phyloP scores from a whole-genome alignment of 495 filamentous ascomycete species.

The Penicillium nucicola region DNA sequence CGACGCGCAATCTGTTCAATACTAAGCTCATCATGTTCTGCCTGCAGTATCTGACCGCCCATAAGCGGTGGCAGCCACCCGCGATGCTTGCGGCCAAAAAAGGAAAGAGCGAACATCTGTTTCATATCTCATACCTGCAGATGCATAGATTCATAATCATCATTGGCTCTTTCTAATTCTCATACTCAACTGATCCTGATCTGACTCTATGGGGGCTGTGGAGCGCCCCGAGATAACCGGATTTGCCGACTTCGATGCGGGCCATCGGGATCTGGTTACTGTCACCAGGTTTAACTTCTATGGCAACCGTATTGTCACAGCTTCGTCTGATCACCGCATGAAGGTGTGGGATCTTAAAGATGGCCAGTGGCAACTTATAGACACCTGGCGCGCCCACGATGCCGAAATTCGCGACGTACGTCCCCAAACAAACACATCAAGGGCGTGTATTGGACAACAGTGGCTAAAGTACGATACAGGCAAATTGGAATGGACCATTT shows the following conservation, averaged over 20 bases:
- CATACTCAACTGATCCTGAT: constrained; percentile 4
- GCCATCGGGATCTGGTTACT: constrained; percentile 54
- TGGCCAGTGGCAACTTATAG: constrained; percentile 72
- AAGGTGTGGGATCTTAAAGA: constrained; percentile 87
- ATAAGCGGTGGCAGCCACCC: constrained; percentile 20
- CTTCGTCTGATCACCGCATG: constrained; percentile 88
- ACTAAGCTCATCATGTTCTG: constrained; percentile 31
- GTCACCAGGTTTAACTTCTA: constrained; percentile 66
- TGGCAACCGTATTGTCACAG: constrained; percentile 86
- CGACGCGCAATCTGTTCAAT: constrained; percentile 31
- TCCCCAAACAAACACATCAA: neutral
- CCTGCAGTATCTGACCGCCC: constrained; percentile 25
- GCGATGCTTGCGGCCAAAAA: constrained; percentile 20
- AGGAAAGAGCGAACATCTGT: constrained; percentile 23
- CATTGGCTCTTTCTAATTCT: constrained; percentile 20
- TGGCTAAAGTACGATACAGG: constrained; percentile 40
- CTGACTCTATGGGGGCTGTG: constrained; percentile 21
- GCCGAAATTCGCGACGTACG: constrained; percentile 86
- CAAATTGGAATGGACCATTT: constrained; percentile 73
- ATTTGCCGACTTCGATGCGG: constrained; percentile 65
- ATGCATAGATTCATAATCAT: constrained; percentile 16
- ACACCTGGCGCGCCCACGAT: constrained; percentile 88
- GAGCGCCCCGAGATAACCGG: constrained; percentile 39
- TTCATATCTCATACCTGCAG: constrained; percentile 27
- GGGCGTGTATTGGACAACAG: constrained; percentile 1